phyloP scores from a whole-genome alignment of 2,329 filamentous ascomycete genomes.

The Furcasterigmium sp. region DNA sequence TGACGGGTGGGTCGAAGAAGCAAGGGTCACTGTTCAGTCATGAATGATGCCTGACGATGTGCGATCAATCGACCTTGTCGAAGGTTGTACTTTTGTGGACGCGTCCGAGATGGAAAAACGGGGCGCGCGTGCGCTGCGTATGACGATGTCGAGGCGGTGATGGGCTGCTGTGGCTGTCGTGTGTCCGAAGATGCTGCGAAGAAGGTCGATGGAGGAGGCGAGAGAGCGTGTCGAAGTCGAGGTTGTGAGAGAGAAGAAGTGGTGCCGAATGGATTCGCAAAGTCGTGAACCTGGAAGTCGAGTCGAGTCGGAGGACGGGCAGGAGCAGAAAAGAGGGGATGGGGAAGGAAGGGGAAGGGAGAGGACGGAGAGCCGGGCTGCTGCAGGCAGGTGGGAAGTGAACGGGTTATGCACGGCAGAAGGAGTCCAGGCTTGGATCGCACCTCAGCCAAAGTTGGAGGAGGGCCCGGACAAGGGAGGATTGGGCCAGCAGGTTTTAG shows the following conservation, averaged over 20 bases:
- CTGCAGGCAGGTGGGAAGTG: not conserved
- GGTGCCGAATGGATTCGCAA: not conserved
- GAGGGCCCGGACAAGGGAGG: too few species aligned
- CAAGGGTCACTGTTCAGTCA: conserved; percentile 13
- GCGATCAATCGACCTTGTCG: conserved; percentile 5
- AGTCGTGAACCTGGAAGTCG: not conserved
- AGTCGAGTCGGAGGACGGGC: not conserved
- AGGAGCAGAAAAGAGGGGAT: conserved; percentile 1
- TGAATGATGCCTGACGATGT: conserved; percentile 3
- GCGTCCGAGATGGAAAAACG: not conserved
- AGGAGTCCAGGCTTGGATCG: not conserved
- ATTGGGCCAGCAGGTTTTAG: too few species aligned
- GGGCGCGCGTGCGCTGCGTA: too few species aligned
- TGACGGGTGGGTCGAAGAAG: conserved; percentile 14
- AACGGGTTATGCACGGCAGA: not conserved
- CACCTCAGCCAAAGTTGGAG: too few species aligned
- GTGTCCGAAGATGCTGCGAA: too few species aligned
- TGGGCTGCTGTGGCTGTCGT: too few species aligned
- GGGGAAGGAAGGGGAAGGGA: not conserved
- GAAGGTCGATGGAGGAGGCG: not conserved
- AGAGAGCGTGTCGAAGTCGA: not conserved
- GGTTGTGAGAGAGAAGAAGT: too few species aligned
- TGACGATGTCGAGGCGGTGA: too few species aligned
- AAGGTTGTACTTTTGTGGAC: not conserved
- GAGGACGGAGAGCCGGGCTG: not conserved